Conservation (phyloP, 768 basidiomycete species). For the Podaxis sp. region DNA sequence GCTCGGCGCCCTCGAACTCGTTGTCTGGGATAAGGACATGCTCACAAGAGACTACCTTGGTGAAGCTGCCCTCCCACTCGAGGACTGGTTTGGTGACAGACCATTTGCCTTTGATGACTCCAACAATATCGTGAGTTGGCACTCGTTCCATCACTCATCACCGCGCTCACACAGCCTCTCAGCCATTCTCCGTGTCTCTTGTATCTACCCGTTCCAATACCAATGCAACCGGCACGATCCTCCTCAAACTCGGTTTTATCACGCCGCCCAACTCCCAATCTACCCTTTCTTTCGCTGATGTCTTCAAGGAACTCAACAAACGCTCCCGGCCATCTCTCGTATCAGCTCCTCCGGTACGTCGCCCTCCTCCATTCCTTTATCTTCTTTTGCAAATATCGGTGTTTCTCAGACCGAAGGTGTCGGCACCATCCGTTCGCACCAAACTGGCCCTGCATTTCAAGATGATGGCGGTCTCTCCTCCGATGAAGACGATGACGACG, state of each 20-base stretch:
- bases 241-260: conserved; percentile 49
- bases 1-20: conserved; percentile 76
- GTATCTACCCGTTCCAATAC: conserved; percentile 44
- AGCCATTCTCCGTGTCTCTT: conserved; percentile 39
- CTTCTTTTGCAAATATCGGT: conserved; percentile 8
- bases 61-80: conserved; percentile 75
- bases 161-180: conserved; percentile 1
- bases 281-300: conserved; percentile 49
- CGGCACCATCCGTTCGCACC: conserved; percentile 74
- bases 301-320: conserved; percentile 64
- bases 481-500: conserved; percentile 35
- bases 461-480: conserved; percentile 79
- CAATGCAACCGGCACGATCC: conserved; percentile 37
- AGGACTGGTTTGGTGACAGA: conserved; percentile 67
- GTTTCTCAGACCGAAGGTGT: conserved; percentile 74
- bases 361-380: background rate
- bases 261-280: conserved; percentile 41
- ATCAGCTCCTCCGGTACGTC: conserved; percentile 74
- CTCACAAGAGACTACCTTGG: conserved; percentile 93
- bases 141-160: background rate
- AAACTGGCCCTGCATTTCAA: conserved; percentile 53
- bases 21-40: conserved; percentile 94
- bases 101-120: conserved; percentile 58
- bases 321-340: conserved; percentile 66
- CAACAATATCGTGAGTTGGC: conserved; percentile 61